Base-by-base conservation (phyloP, 2,329 filamentous ascomycete genomes). In the Xylaria multiplex region DNA sequence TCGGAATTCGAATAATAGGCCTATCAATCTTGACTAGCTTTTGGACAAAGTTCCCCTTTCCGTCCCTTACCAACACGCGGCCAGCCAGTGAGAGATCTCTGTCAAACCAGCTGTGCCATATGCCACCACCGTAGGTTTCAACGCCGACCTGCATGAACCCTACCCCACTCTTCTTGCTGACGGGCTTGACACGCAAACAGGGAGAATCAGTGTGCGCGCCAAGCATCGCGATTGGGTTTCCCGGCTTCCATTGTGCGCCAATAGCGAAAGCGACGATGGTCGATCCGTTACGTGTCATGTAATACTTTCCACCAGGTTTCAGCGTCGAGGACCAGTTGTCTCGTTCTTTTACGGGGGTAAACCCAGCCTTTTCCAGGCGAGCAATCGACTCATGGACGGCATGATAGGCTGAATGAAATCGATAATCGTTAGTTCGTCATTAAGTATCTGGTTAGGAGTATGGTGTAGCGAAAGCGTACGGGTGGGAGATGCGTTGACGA, bases 61-160 rank as follows among this genome's bases (percentile, higher is more conserved):
- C 86, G 64, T 90, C 89, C 73, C 87, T 89, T 62, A 96, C 92
- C 83, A 98, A 90, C 14, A 92, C 92, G 66, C 96, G 87, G 8
- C 96, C 96, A 37, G 96, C 96, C 60, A 98, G 89, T 73, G 92
- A 91, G 68, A 99, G 83, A 78, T 99, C 96, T 57, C 96, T 90
- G 79, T 99, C 96, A 77, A 99, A 99, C 96, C 91, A 99, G 53
- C 93, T 97, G 80, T 97, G 94, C 95, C 95, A 98, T 75, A 98
- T 90, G 62, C 96, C 96, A 68, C 96, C 96, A 59, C 96, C 96
- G 76, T 99, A 99, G 1, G 93, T 95, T 84, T 99, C 96, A 58
- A 97, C 95, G 59, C 94, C 96, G 64, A 99, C 90, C 81, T 99
- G 96, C 69, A 97, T 81, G 79, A 96, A 99, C 13, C 95, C 95